phyloP scores from a whole-genome alignment of 2,329 filamentous ascomycete genomes.

The Aspergillus viridinutans region DNA sequence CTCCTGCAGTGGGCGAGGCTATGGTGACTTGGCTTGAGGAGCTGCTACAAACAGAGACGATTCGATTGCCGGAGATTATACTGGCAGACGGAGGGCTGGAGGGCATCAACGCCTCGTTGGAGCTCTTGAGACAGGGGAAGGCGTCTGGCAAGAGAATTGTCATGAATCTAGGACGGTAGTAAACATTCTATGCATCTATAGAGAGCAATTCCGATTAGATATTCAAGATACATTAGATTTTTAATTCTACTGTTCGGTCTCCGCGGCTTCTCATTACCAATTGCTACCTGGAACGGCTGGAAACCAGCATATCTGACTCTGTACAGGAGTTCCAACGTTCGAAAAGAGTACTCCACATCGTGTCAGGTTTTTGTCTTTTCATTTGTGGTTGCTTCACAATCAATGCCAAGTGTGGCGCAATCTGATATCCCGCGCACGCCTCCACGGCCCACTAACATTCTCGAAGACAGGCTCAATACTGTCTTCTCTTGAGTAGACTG shows the following conservation, averaged over 20 bases:
- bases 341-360: too few relatives aligned
- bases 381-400: slow-evolving; percentile 2
- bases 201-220: background rate
- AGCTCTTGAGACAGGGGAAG: slow-evolving; percentile 61
- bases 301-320: too few relatives aligned
- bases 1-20: slow-evolving; percentile 58
- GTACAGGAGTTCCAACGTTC: too few relatives aligned
- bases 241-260: too few relatives aligned
- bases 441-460: background rate
- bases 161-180: slow-evolving; percentile 38
- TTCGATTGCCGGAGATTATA: slow-evolving; percentile 63
- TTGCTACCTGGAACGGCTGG: too few relatives aligned
- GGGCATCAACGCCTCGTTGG: slow-evolving; percentile 64
- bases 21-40: slow-evolving; percentile 65
- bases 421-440: slow-evolving; percentile 5
- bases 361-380: too few relatives aligned
- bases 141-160: slow-evolving; percentile 67
- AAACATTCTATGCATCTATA: background rate
- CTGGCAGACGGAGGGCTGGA: slow-evolving; percentile 60
- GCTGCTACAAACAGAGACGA: slow-evolving; percentile 51
- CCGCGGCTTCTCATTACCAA: too few relatives aligned
- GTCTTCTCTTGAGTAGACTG: too few relatives aligned
- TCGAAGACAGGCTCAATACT: too few relatives aligned
- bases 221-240: too few relatives aligned
- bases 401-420: slow-evolving; percentile 7